Conservation (phyloP, 2,329 filamentous ascomycete species). For the Penicillium sp. region DNA sequence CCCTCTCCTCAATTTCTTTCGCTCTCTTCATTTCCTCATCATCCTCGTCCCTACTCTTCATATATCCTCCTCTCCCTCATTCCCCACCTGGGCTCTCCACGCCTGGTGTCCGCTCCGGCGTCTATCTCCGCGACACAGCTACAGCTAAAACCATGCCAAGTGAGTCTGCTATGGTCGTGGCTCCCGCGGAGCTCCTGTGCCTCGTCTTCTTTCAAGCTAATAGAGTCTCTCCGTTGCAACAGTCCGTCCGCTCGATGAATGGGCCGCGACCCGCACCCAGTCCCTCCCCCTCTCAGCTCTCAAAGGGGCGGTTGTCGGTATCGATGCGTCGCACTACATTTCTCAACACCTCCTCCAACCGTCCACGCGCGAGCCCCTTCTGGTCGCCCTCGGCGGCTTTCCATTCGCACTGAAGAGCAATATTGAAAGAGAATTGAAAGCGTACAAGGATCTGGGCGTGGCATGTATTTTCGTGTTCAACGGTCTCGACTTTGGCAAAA, state of each 20-base stretch:
- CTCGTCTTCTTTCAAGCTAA: too few species aligned
- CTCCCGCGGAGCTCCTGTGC: too few species aligned
- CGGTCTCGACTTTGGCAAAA: constrained; percentile 69
- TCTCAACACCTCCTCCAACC: constrained; percentile 63
- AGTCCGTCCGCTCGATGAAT: constrained; percentile 50
- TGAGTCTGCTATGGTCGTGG: too few species aligned
- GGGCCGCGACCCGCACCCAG: constrained; percentile 47
- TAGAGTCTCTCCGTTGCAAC: too few species aligned
- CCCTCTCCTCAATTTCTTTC: too few species aligned
- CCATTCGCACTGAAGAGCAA: constrained; percentile 68
- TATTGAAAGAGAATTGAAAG: constrained; percentile 66
- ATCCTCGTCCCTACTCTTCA: too few species aligned
- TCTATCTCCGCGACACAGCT: too few species aligned
- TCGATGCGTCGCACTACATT: constrained; percentile 86
- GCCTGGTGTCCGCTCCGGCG: too few species aligned
- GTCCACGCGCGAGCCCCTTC: constrained; percentile 71
- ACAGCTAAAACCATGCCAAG: too few species aligned
- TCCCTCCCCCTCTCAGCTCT: constrained; percentile 60
- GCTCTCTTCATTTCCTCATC: too few species aligned
- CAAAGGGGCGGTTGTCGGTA: constrained; percentile 64
- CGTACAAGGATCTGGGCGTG: constrained; percentile 61
- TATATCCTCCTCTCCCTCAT: too few species aligned
- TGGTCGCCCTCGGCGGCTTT: constrained; percentile 79
- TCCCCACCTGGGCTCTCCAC: too few species aligned
- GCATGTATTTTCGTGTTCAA: constrained; percentile 83